A percentile compares a stretch with the other conserved stretches of the same genome.
These are phyloP conservation scores for Prunus dulcis DNA, from an alignment of 306 rosid genomes.

Conservation along the genomic window DNA sequence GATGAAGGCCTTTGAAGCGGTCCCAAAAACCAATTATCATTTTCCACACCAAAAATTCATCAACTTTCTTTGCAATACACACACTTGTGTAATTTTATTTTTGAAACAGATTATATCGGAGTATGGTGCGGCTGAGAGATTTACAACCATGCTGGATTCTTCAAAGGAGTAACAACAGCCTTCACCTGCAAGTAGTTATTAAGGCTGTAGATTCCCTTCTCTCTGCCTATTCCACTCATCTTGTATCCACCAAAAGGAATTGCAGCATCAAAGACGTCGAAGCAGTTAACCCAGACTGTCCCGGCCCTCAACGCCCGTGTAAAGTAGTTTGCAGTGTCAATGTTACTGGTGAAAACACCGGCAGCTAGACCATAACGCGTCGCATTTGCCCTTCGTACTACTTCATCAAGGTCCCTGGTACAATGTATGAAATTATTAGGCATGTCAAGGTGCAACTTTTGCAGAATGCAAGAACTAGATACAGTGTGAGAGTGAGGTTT, in stretches of 20 bases:
- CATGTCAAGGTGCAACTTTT: neutral
- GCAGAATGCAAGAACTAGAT: neutral
- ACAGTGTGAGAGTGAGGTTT: neutral
- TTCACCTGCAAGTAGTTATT: constrained; percentile 79
- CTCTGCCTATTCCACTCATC: constrained; percentile 92
- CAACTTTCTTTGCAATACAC: constrained; percentile 4
- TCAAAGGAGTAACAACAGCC: constrained; percentile 73
- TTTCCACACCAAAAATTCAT: neutral
- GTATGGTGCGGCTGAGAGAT: neutral
- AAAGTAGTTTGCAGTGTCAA: constrained; percentile 61
- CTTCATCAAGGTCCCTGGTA: constrained; percentile 70
- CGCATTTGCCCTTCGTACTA: constrained; percentile 59
- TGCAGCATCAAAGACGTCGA: constrained; percentile 88
- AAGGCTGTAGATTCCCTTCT: constrained; percentile 86
- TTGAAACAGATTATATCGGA: neutral
- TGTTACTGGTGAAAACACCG: constrained; percentile 70
- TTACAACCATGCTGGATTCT: constrained; percentile 80
- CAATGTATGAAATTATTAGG: neutral
- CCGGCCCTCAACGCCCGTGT: constrained; percentile 76
- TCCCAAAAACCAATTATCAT: neutral
- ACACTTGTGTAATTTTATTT: neutral
- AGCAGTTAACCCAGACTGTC: constrained; percentile 89
- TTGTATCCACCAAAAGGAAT: constrained; percentile 95
- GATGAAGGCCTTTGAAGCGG: neutral
- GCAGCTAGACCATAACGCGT: constrained; percentile 78